A percentile compares a stretch with the other conserved stretches of the same genome.
These are phyloP conservation scores for Gymnopilus dilepis DNA, from an alignment of 768 basidiomycete species.

Conservation along the genomic window DNA sequence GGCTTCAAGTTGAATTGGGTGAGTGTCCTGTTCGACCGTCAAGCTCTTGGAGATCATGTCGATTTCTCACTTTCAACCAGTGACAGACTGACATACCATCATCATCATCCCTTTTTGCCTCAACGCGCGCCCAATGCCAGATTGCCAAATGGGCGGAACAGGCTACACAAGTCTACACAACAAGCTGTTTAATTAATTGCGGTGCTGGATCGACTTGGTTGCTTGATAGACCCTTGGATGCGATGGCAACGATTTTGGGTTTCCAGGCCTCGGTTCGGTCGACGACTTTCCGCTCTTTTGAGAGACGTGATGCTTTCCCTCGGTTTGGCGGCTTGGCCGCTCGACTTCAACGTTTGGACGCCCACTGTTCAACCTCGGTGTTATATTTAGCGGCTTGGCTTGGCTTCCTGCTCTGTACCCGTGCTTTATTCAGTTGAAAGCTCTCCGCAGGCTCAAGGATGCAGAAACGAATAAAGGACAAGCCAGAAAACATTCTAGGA, in stretches of 20 bases:
- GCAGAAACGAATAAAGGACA: background rate
- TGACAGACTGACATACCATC: background rate
- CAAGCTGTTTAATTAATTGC: background rate
- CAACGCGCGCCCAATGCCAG: background rate
- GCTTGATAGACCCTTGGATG: background rate
- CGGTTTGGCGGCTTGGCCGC: background rate
- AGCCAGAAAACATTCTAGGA: background rate
- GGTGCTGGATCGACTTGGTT: constrained; percentile 1
- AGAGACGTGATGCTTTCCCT: constrained; percentile 4
- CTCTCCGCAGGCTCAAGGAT: background rate
- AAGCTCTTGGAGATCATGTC: background rate
- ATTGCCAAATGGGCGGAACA: background rate
- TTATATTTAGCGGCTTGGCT: constrained; percentile 1
- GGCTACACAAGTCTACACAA: background rate
- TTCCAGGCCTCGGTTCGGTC: background rate
- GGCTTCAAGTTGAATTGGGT: background rate
- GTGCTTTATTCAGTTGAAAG: background rate
- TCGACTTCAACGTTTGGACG: too few relatives aligned
- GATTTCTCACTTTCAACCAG: background rate
- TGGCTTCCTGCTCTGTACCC: background rate
- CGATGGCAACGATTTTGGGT: background rate
- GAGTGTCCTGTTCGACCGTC: background rate
- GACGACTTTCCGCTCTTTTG: background rate
- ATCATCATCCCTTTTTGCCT: background rate
- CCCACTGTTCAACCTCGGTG: background rate